Conservation (phyloP, 768 basidiomycete species). For the Mycena chlorophos region DNA sequence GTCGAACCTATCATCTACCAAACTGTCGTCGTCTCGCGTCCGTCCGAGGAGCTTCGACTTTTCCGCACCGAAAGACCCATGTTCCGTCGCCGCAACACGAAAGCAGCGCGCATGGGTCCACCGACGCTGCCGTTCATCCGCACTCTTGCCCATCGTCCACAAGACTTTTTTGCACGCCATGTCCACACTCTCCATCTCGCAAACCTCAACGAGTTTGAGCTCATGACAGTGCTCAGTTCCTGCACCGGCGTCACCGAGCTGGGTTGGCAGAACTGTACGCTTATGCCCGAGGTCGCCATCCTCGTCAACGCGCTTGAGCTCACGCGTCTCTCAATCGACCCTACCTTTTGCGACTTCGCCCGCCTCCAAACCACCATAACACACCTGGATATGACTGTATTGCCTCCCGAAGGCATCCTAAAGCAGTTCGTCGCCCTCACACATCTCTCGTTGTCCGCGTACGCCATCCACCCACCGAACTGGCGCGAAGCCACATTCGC, state of each 20-base stretch:
- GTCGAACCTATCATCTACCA: conserved; percentile 19
- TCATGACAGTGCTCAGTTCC: conserved; percentile 6
- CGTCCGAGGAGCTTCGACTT: not conserved
- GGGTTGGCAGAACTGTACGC: conserved; percentile 3
- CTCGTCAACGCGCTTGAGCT: conserved; percentile 1
- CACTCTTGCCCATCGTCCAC: conserved; percentile 5
- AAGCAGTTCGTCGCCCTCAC: conserved; percentile 8
- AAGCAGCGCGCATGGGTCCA: not conserved
- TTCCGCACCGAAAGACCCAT: not conserved
- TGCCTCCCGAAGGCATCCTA: not conserved
- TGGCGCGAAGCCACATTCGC: conserved; percentile 3
- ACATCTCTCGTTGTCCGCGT: conserved; percentile 4
- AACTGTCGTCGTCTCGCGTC: conserved; percentile 5
- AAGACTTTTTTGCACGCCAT: conserved; percentile 12
- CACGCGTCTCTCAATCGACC: conserved; percentile 16
- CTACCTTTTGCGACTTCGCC: not conserved
- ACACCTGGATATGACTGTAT: conserved; percentile 1
- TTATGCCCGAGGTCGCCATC: not conserved
- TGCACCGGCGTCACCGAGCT: conserved; percentile 17
- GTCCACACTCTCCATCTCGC: conserved; percentile 12
- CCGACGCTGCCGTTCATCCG: conserved; percentile 10
- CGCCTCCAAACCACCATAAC: conserved; percentile 1
- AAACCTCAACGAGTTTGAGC: conserved; percentile 6
- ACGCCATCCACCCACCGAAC: not conserved
- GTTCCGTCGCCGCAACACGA: not conserved